Evolutionary conservation across 345 rosid genomes (phyloP), one percentile per base, ranked within the genome.

Genomic region (Linum lewisii): DNA sequence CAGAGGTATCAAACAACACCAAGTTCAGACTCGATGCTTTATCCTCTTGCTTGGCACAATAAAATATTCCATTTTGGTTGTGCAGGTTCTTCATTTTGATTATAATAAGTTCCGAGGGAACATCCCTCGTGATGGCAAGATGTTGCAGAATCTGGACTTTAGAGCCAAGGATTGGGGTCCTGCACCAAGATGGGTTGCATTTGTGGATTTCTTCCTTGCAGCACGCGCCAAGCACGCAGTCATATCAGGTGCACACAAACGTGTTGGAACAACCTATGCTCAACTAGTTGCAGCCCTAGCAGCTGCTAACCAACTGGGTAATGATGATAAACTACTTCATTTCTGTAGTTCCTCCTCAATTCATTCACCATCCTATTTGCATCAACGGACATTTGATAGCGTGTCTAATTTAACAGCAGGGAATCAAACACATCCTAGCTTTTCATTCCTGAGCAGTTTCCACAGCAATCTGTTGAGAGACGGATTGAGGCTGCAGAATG

Each of bases 111-210:
- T 74, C 78, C 73, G 64, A 67, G 97, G 97, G 47, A 80, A 72
- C 21, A 75, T 87, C 24, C 72, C 88, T 51, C 69, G 24, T 24
- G 63, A 62, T 51, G 76, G 66, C 14, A 80, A 75, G 32, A 69
- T 71, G 21, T 65, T 74, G 55, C 73, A 65, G 15, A 78, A 51
- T 66, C 55, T 79, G 65, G 94, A 76, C 52, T 93, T 87, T 65
- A 81, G 97, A 73, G 78, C 70, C 60, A 93, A 79, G 73, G 97
- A 93, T 72, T 93, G 99, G 97, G 99, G 99, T 18, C 97, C 97
- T 8, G 95, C 97, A 54, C 99, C 99, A 14, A 76, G 97, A 73
- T 93, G 99, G 97, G 97, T 87, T 70, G 99, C 99, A 19, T 87
- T 93, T 80, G 99, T 93, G 52, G 99, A 93, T 66, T 93, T 89